A percentile compares a stretch with the other conserved stretches of the same genome.
Conservation (phyloP, 2,329 filamentous ascomycete species). For the Calonectria henricotiae region DNA sequence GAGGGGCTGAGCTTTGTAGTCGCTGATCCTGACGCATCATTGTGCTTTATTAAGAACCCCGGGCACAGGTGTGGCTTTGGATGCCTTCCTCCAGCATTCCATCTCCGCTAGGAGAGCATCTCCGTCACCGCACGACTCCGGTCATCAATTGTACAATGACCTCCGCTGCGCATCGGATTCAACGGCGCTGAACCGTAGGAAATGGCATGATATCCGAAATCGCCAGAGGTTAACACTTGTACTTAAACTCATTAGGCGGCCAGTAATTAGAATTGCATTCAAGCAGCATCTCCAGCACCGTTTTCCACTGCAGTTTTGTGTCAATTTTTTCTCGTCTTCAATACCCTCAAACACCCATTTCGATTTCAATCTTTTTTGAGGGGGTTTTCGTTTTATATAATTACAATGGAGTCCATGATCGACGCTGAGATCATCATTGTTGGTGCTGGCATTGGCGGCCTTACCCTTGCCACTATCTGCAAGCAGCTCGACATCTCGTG, state of each 20-base stretch:
- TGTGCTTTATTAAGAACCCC: slow-evolving; percentile 20
- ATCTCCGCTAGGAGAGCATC: slow-evolving; percentile 29
- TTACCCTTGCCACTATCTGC: slow-evolving; percentile 36
- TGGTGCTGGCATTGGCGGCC: slow-evolving; percentile 34
- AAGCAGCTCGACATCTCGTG: slow-evolving; percentile 33
- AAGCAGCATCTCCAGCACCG: background rate
- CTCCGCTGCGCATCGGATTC: slow-evolving; percentile 32
- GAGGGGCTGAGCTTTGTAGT: slow-evolving; percentile 14
- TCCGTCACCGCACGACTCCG: slow-evolving; percentile 17
- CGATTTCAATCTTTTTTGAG: background rate
- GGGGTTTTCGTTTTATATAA: background rate
- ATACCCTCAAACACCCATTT: background rate
- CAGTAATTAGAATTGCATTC: slow-evolving; percentile 9
- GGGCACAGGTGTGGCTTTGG: slow-evolving; percentile 15
- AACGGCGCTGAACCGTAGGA: background rate
- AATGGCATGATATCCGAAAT: background rate
- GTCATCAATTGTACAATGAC: slow-evolving; percentile 12
- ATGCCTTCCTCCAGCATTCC: slow-evolving; percentile 21
- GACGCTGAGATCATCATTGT: slow-evolving; percentile 36
- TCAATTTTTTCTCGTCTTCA: background rate
- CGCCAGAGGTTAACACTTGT: background rate
- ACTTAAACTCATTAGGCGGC: slow-evolving; percentile 8
- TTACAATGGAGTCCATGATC: slow-evolving; percentile 29
- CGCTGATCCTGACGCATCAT: slow-evolving; percentile 10
- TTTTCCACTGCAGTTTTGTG: background rate